These are phyloP conservation scores for Fraxinus cuspidata DNA, from an alignment of 257 asterid genomes.

Conservation along the genomic window DNA sequence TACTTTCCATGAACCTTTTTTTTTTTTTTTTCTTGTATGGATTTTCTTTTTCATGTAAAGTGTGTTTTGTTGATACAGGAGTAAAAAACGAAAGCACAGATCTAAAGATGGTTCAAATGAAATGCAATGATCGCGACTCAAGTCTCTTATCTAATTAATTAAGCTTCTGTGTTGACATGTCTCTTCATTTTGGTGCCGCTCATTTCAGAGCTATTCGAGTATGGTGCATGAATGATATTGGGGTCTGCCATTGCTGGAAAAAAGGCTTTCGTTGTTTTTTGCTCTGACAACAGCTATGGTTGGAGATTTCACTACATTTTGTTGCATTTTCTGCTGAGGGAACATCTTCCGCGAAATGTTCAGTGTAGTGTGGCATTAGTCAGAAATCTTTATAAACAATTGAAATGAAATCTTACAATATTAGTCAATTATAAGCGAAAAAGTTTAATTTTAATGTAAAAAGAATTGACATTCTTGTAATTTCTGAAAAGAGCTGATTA, in stretches of 20 bases:
- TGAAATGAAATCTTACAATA: neutral
- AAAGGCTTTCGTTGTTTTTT: neutral
- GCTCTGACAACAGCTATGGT: neutral
- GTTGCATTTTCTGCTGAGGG: neutral
- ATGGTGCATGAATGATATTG: neutral
- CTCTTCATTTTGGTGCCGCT: neutral
- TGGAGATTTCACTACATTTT: neutral
- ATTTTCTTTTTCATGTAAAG: conserved; percentile 7
- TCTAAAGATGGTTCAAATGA: conserved; percentile 66
- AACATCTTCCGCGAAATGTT: neutral
- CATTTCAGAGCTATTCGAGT: neutral
- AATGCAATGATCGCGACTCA: conserved; percentile 19
- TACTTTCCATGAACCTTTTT: conserved; percentile 35
- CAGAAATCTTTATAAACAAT: neutral
- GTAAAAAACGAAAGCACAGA: conserved; percentile 91
- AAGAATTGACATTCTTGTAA: neutral
- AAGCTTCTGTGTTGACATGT: neutral
- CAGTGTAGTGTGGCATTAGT: neutral
- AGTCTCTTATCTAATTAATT: neutral
- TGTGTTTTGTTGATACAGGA: conserved; percentile 56
- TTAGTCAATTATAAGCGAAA: neutral
- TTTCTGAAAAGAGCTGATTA: neutral
- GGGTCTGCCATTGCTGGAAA: too few species aligned
- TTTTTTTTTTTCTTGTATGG: neutral
- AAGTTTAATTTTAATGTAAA: neutral